These are phyloP conservation scores for Arachnomyces sp. DNA, from an alignment of 2,329 filamentous ascomycete genomes.

Conservation along the genomic window DNA sequence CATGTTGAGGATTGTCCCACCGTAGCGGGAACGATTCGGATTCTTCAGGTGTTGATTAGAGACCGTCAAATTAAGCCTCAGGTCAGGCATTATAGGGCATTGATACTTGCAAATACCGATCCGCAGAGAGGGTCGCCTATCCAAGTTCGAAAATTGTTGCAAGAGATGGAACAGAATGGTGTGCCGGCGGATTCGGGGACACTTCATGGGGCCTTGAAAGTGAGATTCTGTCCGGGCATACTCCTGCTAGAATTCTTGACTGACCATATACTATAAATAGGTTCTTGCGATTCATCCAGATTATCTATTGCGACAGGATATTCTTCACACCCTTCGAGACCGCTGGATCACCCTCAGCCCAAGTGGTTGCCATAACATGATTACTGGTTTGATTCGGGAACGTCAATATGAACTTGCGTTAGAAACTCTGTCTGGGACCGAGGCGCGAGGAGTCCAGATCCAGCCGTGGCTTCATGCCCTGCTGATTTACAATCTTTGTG, in stretches of 20 bases:
- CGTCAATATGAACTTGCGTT: conserved; percentile 75
- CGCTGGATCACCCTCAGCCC: conserved; percentile 60
- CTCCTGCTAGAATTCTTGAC: background rate
- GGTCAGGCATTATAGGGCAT: conserved; percentile 54
- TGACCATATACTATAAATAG: conserved; percentile 25
- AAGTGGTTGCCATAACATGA: conserved; percentile 57
- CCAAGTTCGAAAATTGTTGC: conserved; percentile 55
- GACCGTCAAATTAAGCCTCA: conserved; percentile 29
- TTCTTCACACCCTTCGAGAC: conserved; percentile 57
- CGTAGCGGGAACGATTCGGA: conserved; percentile 20
- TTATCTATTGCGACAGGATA: conserved; percentile 62
- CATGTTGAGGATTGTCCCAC: conserved; percentile 18
- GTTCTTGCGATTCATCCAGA: conserved; percentile 77
- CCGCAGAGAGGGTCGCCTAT: conserved; percentile 56
- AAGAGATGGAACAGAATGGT: conserved; percentile 58
- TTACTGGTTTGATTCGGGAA: conserved; percentile 69
- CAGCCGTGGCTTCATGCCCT: conserved; percentile 71
- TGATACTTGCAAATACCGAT: conserved; percentile 64
- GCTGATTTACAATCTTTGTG: conserved; percentile 64
- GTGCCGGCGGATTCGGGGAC: conserved; percentile 57
- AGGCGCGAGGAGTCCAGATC: conserved; percentile 46
- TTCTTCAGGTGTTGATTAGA: conserved; percentile 31
- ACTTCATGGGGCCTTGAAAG: conserved; percentile 64
- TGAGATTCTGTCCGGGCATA: conserved; percentile 24
- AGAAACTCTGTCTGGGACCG: conserved; percentile 58